phyloP scores from a whole-genome alignment of 1,284 basidiomycete species.

The Cutaneotrichosporon spelunceum region DNA sequence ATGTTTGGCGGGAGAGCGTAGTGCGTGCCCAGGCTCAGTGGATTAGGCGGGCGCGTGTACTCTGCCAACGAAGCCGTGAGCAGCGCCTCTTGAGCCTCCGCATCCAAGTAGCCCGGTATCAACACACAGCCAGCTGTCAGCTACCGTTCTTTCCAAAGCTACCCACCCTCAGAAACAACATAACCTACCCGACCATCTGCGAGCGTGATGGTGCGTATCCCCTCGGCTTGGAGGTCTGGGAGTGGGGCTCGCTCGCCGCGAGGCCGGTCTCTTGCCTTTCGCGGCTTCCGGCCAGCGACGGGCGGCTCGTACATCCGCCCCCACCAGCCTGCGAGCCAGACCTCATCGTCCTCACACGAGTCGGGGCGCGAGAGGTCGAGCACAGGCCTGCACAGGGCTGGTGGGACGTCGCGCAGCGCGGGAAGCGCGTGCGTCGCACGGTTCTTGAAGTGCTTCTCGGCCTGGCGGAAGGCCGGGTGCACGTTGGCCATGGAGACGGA shows the following conservation, averaged over 20 bases:
- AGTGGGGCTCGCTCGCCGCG: slow-evolving; percentile 32
- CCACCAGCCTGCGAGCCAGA: slow-evolving; percentile 49
- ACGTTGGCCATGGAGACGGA: slow-evolving; percentile 4
- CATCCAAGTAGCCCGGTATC: slow-evolving; percentile 66
- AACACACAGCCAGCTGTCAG: slow-evolving; percentile 68
- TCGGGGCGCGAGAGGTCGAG: slow-evolving; percentile 44
- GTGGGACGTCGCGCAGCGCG: slow-evolving; percentile 28
- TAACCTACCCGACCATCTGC: slow-evolving; percentile 34
- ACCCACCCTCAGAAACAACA: slow-evolving; percentile 43
- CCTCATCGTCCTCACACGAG: slow-evolving; percentile 36
- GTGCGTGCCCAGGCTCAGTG: slow-evolving; percentile 81
- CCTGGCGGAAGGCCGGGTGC: slow-evolving; percentile 43
- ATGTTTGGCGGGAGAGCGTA: slow-evolving; percentile 65
- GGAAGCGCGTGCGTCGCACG: slow-evolving; percentile 32
- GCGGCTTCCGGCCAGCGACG: slow-evolving; percentile 2
- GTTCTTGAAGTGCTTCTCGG: slow-evolving; percentile 52
- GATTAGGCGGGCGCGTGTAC: slow-evolving; percentile 73
- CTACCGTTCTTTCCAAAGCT: not conserved
- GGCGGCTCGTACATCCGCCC: slow-evolving; percentile 19
- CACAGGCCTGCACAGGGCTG: slow-evolving; percentile 21
- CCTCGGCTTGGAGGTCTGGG: slow-evolving; percentile 15
- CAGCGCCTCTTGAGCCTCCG: slow-evolving; percentile 62
- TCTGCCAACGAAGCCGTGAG: slow-evolving; percentile 66
- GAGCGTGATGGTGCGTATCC: slow-evolving; percentile 22
- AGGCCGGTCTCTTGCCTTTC: slow-evolving; percentile 31